Base-by-base conservation (phyloP, 129 eudicot species). In the Chrysanthemum lavandulifolium region DNA sequence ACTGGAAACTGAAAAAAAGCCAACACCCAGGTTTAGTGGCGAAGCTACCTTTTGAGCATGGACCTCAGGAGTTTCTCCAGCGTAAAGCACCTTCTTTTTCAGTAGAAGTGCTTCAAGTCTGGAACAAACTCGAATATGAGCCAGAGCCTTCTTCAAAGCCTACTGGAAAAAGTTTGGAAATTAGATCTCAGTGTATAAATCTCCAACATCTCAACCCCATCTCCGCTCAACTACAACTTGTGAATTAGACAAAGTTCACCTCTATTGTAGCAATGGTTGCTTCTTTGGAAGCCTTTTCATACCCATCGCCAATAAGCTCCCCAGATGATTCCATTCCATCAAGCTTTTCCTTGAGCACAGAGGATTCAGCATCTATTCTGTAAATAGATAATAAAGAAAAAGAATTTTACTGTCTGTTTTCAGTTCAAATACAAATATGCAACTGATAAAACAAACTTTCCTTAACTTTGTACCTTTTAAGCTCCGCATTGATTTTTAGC, bases 351-450 rank as follows among this genome's bases (percentile, higher is more conserved):
- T 84, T 86, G 47, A 90, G 82, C 47, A 67, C 76, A 61, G 91
- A 81, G 66, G 96, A 86, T 86, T 88, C 91, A 40, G 79, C 91
- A 82, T 95, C 97, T 83, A 95, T 81, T 82, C 97, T 95, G 94
- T 74, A 45, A 40, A 78, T 73, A 81, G 12, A 10, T 75, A 27
- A 72, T 65, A 59, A 76, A 68, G 29, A 16, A 54, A 3, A 61
- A 36, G 43, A 63, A 63, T 31, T 49, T 13, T 29, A 52, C 53
- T 0, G 54, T 74, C 16, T 51, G 23, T 53, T 62, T 74, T 36
- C 56, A 14, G 50, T 40, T 76, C 49, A 52, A 73, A 67, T 21
- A 8, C 82, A 79, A 65, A 68, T 55, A 71, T 18, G 21, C 25
- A 18, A 13, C 13, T 60, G 31, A 27, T 21, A 43, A 23, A 51